Evolutionary conservation across 495 filamentous ascomycete genomes (phyloP).

Genomic region (Lasiosphaeriaceae sp.): DNA sequence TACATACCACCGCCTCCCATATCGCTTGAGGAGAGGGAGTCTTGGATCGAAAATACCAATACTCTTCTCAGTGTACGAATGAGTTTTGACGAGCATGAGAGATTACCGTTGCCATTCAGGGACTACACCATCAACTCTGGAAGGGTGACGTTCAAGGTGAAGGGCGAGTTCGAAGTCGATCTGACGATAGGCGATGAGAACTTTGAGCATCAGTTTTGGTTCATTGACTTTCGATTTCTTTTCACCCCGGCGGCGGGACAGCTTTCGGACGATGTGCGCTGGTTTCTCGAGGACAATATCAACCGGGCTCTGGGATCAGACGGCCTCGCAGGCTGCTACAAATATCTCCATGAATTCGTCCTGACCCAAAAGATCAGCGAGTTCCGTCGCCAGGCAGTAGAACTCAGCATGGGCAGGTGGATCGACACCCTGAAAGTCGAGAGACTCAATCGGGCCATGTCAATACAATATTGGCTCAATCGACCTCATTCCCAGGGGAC

Average conservation of each 20-base stretch:
- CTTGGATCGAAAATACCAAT: constrained; percentile 74
- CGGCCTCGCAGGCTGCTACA: constrained; percentile 73
- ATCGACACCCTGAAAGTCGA: constrained; percentile 70
- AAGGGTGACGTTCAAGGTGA: constrained; percentile 78
- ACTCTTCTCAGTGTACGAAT: constrained; percentile 75
- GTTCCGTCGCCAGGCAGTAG: constrained; percentile 68
- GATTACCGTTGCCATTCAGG: constrained; percentile 65
- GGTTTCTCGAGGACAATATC: constrained; percentile 62
- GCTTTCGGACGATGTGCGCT: constrained; percentile 55
- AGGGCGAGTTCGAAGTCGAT: constrained; percentile 87
- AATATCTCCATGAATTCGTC: constrained; percentile 77
- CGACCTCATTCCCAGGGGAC: constrained; percentile 48
- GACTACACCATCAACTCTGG: constrained; percentile 74
- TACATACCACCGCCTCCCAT: constrained; percentile 76
- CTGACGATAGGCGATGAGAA: constrained; percentile 82
- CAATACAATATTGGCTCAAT: constrained; percentile 85
- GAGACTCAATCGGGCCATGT: constrained; percentile 68
- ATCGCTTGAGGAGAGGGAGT: constrained; percentile 59
- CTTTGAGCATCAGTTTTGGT: constrained; percentile 75
- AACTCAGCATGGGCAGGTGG: constrained; percentile 67
- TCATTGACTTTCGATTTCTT: constrained; percentile 83
- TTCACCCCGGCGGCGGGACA: constrained; percentile 65
- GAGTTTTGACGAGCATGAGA: constrained; percentile 73
- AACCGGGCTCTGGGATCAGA: constrained; percentile 62
- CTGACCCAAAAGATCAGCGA: constrained; percentile 84